Evolutionary conservation across 1,284 basidiomycete species (phyloP).

Genomic region (Austroboletus niveus): DNA sequence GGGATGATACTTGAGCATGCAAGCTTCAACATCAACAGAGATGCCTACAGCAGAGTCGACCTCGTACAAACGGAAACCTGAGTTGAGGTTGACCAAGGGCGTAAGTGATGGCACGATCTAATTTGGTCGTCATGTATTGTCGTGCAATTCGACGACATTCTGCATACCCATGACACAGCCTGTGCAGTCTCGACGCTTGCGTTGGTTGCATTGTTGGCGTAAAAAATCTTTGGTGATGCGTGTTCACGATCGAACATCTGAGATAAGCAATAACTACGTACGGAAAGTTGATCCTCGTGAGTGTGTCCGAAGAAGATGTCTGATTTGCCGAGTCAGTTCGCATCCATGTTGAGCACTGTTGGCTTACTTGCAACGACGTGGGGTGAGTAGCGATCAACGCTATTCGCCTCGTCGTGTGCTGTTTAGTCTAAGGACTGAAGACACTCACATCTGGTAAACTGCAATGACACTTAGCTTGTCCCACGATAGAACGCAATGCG

Average conservation of each 20-base stretch:
- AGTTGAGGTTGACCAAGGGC: slow-evolving; percentile 71
- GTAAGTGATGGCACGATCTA: slow-evolving; percentile 69
- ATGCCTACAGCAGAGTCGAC: slow-evolving; percentile 63
- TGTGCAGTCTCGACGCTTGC: slow-evolving; percentile 55
- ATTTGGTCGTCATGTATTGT: neutral
- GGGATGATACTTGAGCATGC: neutral
- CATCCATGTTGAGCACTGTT: neutral
- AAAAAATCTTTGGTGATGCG: slow-evolving; percentile 36
- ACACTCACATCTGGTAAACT: slow-evolving; percentile 69
- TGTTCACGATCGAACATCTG: neutral
- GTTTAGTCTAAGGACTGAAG: rapidly evolving
- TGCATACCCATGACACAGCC: slow-evolving; percentile 50
- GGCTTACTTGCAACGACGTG: slow-evolving; percentile 72
- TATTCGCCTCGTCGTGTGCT: slow-evolving; percentile 29
- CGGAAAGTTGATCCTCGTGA: slow-evolving; percentile 74
- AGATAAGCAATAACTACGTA: slow-evolving; percentile 23
- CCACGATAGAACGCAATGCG: neutral
- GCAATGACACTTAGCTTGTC: neutral
- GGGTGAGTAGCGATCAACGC: slow-evolving; percentile 76
- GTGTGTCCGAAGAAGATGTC: slow-evolving; percentile 80
- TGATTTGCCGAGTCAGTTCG: slow-evolving; percentile 24
- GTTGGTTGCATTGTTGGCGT: slow-evolving; percentile 41
- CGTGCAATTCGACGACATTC: neutral
- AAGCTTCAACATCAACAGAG: neutral
- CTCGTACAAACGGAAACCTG: slow-evolving; percentile 77